Base-by-base conservation (phyloP, 2,329 filamentous ascomycete genomes). In the Emergomyces africanus region DNA sequence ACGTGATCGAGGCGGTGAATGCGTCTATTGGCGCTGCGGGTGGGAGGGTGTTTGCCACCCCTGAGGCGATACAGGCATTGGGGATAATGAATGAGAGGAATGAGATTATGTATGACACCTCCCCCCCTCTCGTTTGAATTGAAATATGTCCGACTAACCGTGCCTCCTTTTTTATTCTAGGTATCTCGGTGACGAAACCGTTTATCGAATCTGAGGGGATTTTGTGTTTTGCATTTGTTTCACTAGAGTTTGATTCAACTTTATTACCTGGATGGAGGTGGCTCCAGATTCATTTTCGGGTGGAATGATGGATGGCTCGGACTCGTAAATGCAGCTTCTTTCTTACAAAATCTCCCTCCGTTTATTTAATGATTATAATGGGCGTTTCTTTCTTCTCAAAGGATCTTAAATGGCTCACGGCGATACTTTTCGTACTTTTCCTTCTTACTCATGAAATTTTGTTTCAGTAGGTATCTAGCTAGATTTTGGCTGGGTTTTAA, bases 1-100 rank as follows among this genome's bases (percentile, higher is more conserved):
- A 83, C 30, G 80, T 99, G 37, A 80, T 96, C 20, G 80, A 80
- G 3, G 88, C 88, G 9, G 88, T 99, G 56, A 99, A 99, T 71
- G 77, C 76, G 3, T 83, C 84, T 66, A 66, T 96, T 53, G 79
- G 81, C 15, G 68, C 59, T 5, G 66, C 67, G 0, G 81, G 81
- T 8, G 73, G 76, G 46, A 71, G 74, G 15, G 74, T 79, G 42
- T 99, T 96, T 74, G 80, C 78, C 30, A 80, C 80, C 42, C 78
- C 77, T 0, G 94, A 99, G 74, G 89, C 88, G 0, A 76, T 87
- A 60, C 82, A 86, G 71, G 91, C 90, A 50, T 77, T 99, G 59
- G 83, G 83, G 72, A 84, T 81, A 70, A 85, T 99, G 83, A 86
- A 89, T 67, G 85, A 88, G 64, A 79, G 81, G 66, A 96, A 96